phyloP scores from a whole-genome alignment of 2,329 filamentous ascomycete genomes.

The Cryphonectria radicalis region DNA sequence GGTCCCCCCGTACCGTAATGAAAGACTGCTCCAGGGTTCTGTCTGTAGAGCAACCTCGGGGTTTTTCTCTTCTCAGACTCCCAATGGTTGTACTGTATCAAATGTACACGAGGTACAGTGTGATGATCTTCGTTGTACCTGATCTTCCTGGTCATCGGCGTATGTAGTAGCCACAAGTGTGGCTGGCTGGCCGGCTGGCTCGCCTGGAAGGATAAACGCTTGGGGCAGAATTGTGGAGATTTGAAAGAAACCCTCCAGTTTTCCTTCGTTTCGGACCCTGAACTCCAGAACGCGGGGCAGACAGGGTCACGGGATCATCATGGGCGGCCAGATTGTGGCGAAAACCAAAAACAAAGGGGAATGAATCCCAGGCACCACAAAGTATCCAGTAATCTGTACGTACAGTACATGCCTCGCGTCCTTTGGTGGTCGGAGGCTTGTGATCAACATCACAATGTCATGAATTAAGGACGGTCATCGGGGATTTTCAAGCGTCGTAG shows the following conservation, averaged over 20 bases:
- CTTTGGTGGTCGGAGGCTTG: background rate
- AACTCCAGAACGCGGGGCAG: constrained; percentile 1
- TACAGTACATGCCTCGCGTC: background rate
- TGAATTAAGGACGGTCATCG: background rate
- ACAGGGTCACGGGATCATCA: background rate
- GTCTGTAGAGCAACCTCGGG: background rate
- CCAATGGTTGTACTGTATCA: background rate
- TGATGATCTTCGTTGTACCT: background rate
- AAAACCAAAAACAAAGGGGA: background rate
- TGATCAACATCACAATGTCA: background rate
- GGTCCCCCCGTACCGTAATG: no score
- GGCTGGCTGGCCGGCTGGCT: background rate
- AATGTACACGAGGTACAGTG: background rate
- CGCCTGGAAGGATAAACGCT: background rate
- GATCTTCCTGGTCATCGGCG: background rate
- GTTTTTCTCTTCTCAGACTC: background rate
- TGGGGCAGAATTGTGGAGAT: background rate
- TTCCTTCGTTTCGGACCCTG: background rate
- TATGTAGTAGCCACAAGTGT: background rate
- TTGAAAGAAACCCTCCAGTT: background rate
- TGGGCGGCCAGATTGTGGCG: background rate
- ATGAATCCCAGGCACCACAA: background rate
- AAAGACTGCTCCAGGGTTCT: background rate
- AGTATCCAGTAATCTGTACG: background rate
- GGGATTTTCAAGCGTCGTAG: background rate